Conservation (phyloP, 176 grass and related monocot species). For the Oryza longistaminata region DNA sequence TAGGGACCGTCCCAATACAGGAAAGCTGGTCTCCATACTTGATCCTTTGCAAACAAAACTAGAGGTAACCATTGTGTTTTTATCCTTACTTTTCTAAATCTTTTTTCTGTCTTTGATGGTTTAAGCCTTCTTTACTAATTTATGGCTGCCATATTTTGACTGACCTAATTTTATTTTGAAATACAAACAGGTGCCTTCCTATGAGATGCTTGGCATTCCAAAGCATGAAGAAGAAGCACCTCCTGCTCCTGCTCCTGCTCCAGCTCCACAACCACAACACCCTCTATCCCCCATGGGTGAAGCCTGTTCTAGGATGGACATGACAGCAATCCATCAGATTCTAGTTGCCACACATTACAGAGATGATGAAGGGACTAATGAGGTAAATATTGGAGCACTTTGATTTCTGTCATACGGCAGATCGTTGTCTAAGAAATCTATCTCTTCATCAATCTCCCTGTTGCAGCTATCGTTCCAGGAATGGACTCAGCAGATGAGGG, state of each 20-base stretch:
- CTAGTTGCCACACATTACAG: slow-evolving; percentile 76
- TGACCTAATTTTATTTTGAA: slow-evolving; percentile 18
- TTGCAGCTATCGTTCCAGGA: slow-evolving; percentile 95
- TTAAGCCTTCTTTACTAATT: neutral
- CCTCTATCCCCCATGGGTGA: slow-evolving; percentile 84
- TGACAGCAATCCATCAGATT: slow-evolving; percentile 95
- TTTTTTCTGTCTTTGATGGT: slow-evolving; percentile 12
- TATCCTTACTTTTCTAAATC: neutral
- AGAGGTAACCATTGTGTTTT: slow-evolving; percentile 51
- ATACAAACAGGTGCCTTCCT: slow-evolving; percentile 67
- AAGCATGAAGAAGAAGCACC: slow-evolving; percentile 59
- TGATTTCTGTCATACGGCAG: neutral
- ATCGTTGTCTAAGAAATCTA: neutral
- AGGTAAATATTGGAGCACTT: slow-evolving; percentile 49
- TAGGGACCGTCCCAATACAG: slow-evolving; percentile 82
- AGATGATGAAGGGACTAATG: slow-evolving; percentile 91
- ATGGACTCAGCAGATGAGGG: slow-evolving; percentile 99
- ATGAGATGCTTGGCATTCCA: slow-evolving; percentile 84
- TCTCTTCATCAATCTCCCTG: neutral
- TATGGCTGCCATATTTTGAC: neutral
- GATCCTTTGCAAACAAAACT: slow-evolving; percentile 80
- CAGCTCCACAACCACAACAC: slow-evolving; percentile 52
- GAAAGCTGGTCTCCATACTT: slow-evolving; percentile 70
- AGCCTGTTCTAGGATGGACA: slow-evolving; percentile 89
- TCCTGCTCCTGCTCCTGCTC: neutral